These are phyloP conservation scores for Zalaria obscura DNA, from an alignment of 2,329 filamentous ascomycete genomes.

Conservation along the genomic window DNA sequence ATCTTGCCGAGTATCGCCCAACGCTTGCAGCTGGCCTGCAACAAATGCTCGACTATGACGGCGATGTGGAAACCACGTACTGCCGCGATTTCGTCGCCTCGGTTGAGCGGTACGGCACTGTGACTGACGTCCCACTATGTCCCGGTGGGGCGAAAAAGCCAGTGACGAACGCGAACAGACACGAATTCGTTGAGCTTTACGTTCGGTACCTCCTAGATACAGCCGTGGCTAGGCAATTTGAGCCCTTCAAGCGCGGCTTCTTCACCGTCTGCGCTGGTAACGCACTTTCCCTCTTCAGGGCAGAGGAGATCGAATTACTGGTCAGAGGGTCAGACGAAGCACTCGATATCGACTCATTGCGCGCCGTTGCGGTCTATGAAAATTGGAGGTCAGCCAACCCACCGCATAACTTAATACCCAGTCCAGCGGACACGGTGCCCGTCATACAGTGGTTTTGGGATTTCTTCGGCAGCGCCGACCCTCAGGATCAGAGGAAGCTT, in stretches of 20 bases:
- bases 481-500: slow-evolving; percentile 60
- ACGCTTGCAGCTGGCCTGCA: slow-evolving; percentile 60
- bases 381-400: slow-evolving; percentile 47
- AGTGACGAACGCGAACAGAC: slow-evolving; percentile 72
- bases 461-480: slow-evolving; percentile 51
- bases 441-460: slow-evolving; percentile 83
- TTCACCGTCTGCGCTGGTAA: slow-evolving; percentile 86
- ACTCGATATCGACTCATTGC: slow-evolving; percentile 62
- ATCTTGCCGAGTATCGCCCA: slow-evolving; percentile 71
- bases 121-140: slow-evolving; percentile 55
- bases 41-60: slow-evolving; percentile 68
- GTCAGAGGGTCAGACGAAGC: slow-evolving; percentile 73
- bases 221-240: slow-evolving; percentile 68
- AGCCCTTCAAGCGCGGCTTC: slow-evolving; percentile 88
- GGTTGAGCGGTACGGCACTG: slow-evolving; percentile 60
- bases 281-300: slow-evolving; percentile 71
- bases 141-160: slow-evolving; percentile 56
- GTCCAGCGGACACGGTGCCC: slow-evolving; percentile 44
- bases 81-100: slow-evolving; percentile 70
- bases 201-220: slow-evolving; percentile 67
- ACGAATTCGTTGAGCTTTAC: slow-evolving; percentile 78
- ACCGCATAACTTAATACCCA: slow-evolving; percentile 12
- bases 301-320: slow-evolving; percentile 82
- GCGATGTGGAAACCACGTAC: slow-evolving; percentile 68
- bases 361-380: slow-evolving; percentile 67